Evolutionary conservation across 306 rosid species (phyloP).

Genomic region (Vicia faba): DNA sequence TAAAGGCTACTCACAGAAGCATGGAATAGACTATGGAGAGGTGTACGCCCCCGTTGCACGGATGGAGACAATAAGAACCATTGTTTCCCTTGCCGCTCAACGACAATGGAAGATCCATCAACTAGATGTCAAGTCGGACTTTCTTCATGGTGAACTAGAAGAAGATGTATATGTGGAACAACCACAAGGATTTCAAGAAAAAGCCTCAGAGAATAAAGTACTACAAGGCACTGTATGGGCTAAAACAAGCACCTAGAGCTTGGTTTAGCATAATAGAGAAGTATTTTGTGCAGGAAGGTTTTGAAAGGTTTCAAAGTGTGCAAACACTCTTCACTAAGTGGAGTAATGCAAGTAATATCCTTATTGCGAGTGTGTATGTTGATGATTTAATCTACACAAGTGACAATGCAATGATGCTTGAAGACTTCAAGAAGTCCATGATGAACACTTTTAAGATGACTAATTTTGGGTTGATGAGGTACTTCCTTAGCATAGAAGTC

Average conservation of each 20-base stretch:
- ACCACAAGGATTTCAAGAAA: background rate
- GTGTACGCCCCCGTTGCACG: background rate
- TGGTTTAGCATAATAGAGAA: background rate
- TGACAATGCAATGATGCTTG: background rate
- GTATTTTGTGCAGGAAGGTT: background rate
- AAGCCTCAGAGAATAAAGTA: background rate
- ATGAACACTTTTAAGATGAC: background rate
- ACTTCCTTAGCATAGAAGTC: background rate
- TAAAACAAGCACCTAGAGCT: slow-evolving; percentile 2
- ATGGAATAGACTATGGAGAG: background rate
- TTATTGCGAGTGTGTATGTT: background rate
- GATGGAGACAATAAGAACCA: background rate
- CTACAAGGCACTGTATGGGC: background rate
- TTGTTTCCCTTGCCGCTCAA: background rate
- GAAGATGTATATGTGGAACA: background rate
- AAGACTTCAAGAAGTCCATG: background rate
- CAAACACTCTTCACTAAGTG: background rate
- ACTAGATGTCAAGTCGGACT: background rate
- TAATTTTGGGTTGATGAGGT: background rate
- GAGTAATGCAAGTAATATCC: background rate
- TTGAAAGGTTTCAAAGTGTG: background rate
- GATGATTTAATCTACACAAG: background rate
- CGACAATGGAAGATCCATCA: background rate
- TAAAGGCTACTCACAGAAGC: background rate
- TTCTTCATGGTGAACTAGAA: background rate